Evolutionary conservation across 345 rosid genomes (phyloP).

Genomic region (Limnanthes douglasii): DNA sequence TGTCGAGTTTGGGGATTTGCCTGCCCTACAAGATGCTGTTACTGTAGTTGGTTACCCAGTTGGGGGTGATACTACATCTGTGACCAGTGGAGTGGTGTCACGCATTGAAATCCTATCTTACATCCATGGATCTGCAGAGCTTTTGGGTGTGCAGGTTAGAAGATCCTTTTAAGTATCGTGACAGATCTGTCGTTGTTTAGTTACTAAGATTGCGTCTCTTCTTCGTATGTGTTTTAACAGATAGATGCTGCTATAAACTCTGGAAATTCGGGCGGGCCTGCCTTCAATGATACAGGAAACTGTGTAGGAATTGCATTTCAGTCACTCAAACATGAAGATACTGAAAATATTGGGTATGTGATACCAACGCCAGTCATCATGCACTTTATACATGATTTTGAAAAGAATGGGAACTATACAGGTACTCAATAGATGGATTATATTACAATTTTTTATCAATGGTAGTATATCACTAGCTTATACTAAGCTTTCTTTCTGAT

Average conservation of each 20-base stretch:
- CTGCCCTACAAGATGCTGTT: conserved; percentile 71
- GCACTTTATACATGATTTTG: conserved; percentile 51
- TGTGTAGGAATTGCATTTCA: conserved; percentile 79
- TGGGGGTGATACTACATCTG: conserved; percentile 68
- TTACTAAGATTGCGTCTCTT: conserved; percentile 1
- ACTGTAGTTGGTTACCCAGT: conserved; percentile 71
- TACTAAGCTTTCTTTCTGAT: neutral
- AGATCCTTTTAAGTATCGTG: no score
- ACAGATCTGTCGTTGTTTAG: neutral
- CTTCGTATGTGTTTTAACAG: conserved; percentile 16
- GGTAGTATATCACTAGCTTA: no score
- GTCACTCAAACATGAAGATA: conserved; percentile 66
- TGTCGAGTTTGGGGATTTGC: conserved; percentile 56
- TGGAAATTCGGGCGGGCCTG: conserved; percentile 75
- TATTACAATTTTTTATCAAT: no score
- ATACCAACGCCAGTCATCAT: conserved; percentile 60
- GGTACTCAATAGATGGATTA: no score
- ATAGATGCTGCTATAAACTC: conserved; percentile 73
- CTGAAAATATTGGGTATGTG: conserved; percentile 58
- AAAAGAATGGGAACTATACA: conserved; percentile 53
- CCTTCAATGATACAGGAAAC: conserved; percentile 53
- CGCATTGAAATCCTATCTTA: conserved; percentile 59
- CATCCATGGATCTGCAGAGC: conserved; percentile 60
- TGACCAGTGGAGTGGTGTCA: conserved; percentile 70
- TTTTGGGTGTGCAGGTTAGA: conserved; percentile 52